A percentile compares a stretch with the other conserved stretches of the same genome.
phyloP scores from a whole-genome alignment of 495 filamentous ascomycete species.

The Penicillium bialowiezense region DNA sequence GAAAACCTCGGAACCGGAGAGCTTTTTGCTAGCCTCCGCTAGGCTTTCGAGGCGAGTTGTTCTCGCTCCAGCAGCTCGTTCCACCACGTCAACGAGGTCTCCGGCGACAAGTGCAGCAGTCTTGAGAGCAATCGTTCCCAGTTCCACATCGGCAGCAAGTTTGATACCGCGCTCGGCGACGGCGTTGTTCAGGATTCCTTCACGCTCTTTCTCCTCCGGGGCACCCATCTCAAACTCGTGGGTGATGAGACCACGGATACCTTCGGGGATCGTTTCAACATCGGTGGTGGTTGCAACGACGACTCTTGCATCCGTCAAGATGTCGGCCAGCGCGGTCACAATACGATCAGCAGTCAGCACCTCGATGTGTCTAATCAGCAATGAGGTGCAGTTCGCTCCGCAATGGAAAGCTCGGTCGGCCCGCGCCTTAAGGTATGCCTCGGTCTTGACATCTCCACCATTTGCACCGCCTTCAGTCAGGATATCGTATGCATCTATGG shows the following conservation, averaged over 20 bases:
- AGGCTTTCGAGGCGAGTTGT: conserved; percentile 69
- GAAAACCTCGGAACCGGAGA: conserved; percentile 46
- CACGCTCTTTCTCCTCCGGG: conserved; percentile 88
- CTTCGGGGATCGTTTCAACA: conserved; percentile 88
- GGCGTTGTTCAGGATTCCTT: conserved; percentile 77
- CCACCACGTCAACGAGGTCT: conserved; percentile 90
- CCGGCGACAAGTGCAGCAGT: conserved; percentile 94
- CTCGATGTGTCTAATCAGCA: conserved; percentile 85
- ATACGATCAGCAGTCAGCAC: conserved; percentile 89
- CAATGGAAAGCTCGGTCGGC: conserved; percentile 87
- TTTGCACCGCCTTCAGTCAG: conserved; percentile 82
- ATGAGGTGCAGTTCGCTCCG: conserved; percentile 74
- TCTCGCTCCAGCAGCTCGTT: conserved; percentile 76
- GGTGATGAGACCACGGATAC: conserved; percentile 84
- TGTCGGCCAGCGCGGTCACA: conserved; percentile 74
- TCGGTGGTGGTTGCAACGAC: conserved; percentile 92
- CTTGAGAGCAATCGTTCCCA: conserved; percentile 82
- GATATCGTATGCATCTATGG: conserved; percentile 90
- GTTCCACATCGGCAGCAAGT: conserved; percentile 75
- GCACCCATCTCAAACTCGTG: conserved; percentile 94
- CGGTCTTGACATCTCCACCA: conserved; percentile 88
- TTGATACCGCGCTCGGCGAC: conserved; percentile 70
- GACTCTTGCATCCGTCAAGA: conserved; percentile 69
- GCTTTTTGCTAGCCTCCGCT: conserved; percentile 45
- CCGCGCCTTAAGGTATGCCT: conserved; percentile 80